phyloP scores from a whole-genome alignment of 2,329 filamentous ascomycete species.

The Monilinia polystroma region DNA sequence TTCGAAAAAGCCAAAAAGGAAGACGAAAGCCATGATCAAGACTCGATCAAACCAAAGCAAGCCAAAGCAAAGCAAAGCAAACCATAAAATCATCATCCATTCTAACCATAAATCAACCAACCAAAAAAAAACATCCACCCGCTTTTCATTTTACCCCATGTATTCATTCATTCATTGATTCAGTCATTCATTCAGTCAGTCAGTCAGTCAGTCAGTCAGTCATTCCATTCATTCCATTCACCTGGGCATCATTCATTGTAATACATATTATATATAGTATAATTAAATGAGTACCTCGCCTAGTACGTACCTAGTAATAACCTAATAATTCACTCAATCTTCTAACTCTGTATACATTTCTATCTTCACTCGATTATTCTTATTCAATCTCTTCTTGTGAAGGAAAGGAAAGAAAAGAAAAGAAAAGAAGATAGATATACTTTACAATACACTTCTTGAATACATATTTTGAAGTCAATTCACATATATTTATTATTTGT shows the following conservation, averaged over 20 bases:
- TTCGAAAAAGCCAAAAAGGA: not conserved
- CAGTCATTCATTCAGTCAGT: too few species aligned
- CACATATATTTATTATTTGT: not conserved
- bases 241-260: too few species aligned
- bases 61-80: not conserved
- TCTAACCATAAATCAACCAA: not conserved
- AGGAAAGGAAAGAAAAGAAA: not conserved
- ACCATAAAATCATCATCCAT: not conserved
- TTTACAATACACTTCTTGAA: too few species aligned
- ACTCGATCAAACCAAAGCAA: not conserved
- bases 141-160: constrained; percentile 1
- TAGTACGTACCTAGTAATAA: too few species aligned
- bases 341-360: not conserved
- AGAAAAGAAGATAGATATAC: not conserved
- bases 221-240: too few species aligned
- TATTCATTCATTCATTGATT: too few species aligned
- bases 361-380: constrained; percentile 5
- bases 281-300: too few species aligned
- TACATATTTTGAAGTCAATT: not conserved
- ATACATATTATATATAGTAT: too few species aligned
- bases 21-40: constrained; percentile 12
- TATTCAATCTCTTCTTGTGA: constrained; percentile 2
- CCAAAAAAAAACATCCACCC: too few species aligned
- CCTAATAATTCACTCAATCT: not conserved
- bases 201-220: too few species aligned